Evolutionary conservation across 2,329 filamentous ascomycete species (phyloP), one percentile per base, ranked within the genome.

Genomic region (Penicillium sp.): DNA sequence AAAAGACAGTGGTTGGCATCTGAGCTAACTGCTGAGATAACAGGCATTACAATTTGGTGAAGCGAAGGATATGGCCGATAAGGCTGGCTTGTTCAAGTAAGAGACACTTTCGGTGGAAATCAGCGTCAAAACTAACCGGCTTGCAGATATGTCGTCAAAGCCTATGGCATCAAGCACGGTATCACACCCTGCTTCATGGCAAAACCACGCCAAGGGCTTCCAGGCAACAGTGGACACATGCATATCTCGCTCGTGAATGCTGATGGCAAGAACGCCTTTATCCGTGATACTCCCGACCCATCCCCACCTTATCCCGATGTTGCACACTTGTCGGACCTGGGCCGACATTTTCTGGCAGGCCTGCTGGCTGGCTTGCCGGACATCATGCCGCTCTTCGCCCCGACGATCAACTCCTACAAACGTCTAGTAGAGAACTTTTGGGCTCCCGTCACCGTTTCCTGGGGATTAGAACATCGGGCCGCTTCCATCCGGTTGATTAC

Each of bases 141-240:
- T 16, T 35, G 24, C 52, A 86, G 84, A 73, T 90, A 96, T 67
- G 87, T 90, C 21, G 92, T 96, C 63, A 97, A 96, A 77, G 92
- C 91, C 10, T 85, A 96, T 39, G 91, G 90, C 45, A 89, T 86
- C 55, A 89, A 91, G 70, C 90, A 92, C 72, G 91, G 91, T 64
- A 96, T 99, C 70, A 96, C 91, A 0, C 95, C 95, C 0, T 96
- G 91, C 75, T 99, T 99, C 80, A 99, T 99, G 95, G 95, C 95
- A 16, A 99, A 99, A 76, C 95, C 95, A 3, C 87, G 90, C 63
- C 85, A 96, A 68, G 92, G 93, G 0, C 80, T 98, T 0, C 95
- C 95, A 0, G 95, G 95, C 47, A 98, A 98, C 79, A 95, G 90
- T 61, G 95, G 95, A 1, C 95, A 99, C 73, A 93, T 96, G 82